phyloP scores from a whole-genome alignment of 768 basidiomycete genomes.

The Kwoniella pini region DNA sequence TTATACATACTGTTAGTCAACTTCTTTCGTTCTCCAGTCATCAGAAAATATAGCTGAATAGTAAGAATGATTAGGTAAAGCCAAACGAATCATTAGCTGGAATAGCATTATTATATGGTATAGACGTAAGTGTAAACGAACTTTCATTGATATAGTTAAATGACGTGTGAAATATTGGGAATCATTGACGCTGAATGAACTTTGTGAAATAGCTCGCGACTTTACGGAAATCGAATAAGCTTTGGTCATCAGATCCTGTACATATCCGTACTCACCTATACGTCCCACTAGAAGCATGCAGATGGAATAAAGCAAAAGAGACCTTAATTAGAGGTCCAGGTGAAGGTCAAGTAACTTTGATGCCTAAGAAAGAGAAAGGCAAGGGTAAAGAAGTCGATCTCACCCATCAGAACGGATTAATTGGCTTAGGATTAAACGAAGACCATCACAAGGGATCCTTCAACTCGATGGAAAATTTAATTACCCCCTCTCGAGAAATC shows the following conservation, averaged over 20 bases:
- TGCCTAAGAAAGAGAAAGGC: constrained; percentile 29
- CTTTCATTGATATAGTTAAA: background rate
- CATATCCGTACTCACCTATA: constrained; percentile 80
- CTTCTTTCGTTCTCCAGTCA: background rate
- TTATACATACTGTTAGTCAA: constrained; percentile 54
- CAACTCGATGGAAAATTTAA: background rate
- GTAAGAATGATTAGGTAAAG: constrained; percentile 58
- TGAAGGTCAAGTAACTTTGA: constrained; percentile 46
- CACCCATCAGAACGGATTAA: background rate
- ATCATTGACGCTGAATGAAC: background rate
- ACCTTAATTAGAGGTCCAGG: constrained; percentile 45
- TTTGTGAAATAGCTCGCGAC: constrained; percentile 60
- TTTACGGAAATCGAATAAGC: constrained; percentile 81
- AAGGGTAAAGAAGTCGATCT: constrained; percentile 23
- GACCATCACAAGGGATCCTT: background rate
- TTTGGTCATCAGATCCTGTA: constrained; percentile 91
- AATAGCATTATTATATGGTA: constrained; percentile 85
- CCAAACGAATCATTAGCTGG: constrained; percentile 78
- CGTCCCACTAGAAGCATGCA: constrained; percentile 64
- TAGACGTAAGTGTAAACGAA: constrained; percentile 60
- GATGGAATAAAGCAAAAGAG: constrained; percentile 50
- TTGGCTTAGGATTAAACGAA: background rate
- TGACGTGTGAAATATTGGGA: background rate
- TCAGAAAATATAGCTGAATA: background rate
- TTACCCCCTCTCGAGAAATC: background rate